Percentiles rank a stretch among this genome's conserved stretches.
phyloP scores from a whole-genome alignment of 768 basidiomycete species.

The Pleurotus tuoliensis region DNA sequence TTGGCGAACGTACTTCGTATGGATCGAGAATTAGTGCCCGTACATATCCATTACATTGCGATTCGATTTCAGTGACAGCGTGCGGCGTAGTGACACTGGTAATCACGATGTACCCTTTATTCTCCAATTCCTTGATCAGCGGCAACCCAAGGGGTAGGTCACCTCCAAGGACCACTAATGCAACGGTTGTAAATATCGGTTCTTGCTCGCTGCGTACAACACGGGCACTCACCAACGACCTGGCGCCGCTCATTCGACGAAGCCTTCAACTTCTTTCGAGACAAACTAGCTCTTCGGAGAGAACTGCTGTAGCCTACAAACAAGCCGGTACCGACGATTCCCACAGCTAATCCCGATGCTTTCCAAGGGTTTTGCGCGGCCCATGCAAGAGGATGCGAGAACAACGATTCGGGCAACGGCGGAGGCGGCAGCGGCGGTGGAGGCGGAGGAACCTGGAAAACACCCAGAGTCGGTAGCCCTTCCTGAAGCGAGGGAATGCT shows the following conservation, averaged over 20 bases:
- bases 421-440: constrained; percentile 63
- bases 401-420: constrained; percentile 41
- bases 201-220: background rate
- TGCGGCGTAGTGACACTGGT: constrained; percentile 70
- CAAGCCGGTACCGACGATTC: constrained; percentile 58
- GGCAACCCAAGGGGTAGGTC: constrained; percentile 71
- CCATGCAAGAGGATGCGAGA: constrained; percentile 50
- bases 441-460: constrained; percentile 60
- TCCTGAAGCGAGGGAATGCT: constrained; percentile 51
- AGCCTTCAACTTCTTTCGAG: constrained; percentile 40
- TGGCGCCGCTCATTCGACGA: constrained; percentile 54
- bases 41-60: constrained; percentile 66
- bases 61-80: constrained; percentile 62
- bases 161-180: constrained; percentile 74
- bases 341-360: constrained; percentile 47
- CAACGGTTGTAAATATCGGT: constrained; percentile 7
- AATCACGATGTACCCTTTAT: constrained; percentile 79
- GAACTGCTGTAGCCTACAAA: constrained; percentile 51
- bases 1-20: constrained; percentile 45
- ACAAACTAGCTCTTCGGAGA: constrained; percentile 19
- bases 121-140: constrained; percentile 69
- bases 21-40: constrained; percentile 82
- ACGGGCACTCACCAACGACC: constrained; percentile 55
- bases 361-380: constrained; percentile 58
- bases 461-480: constrained; percentile 59